These are phyloP conservation scores for Rhizomucor pusillus DNA, from an alignment of 371 early-diverging fungal species.

Conservation along the genomic window DNA sequence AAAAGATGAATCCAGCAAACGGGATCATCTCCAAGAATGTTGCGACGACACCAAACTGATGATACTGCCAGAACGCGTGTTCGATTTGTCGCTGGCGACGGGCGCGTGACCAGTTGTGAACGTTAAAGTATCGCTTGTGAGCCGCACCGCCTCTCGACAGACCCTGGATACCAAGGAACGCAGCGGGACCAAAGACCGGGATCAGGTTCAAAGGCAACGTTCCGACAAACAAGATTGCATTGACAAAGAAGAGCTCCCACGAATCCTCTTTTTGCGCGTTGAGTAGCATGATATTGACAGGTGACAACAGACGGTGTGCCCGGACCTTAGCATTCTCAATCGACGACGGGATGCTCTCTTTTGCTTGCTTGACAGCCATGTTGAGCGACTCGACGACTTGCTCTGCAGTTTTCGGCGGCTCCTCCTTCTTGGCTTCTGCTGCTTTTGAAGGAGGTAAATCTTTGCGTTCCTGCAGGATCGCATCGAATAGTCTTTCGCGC, in stretches of 20 bases:
- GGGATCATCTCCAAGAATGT: slow-evolving; percentile 42
- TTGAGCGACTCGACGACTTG: no score
- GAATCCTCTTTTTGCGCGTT: slow-evolving; percentile 24
- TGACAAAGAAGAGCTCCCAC: slow-evolving; percentile 21
- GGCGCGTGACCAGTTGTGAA: slow-evolving; percentile 25
- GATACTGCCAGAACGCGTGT: slow-evolving; percentile 31
- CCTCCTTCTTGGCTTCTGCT: slow-evolving; percentile 5
- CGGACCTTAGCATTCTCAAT: slow-evolving; percentile 5
- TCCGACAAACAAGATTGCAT: slow-evolving; percentile 25
- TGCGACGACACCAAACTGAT: slow-evolving; percentile 40
- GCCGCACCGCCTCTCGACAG: slow-evolving; percentile 28
- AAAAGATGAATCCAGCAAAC: slow-evolving; percentile 38
- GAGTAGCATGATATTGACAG: slow-evolving; percentile 26
- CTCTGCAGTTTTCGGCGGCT: neutral
- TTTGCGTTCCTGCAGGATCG: slow-evolving; percentile 24
- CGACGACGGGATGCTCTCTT: no score
- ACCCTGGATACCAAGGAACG: slow-evolving; percentile 33
- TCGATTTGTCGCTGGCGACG: slow-evolving; percentile 33
- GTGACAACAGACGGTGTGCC: slow-evolving; percentile 24
- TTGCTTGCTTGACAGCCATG: no score
- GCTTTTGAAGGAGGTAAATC: slow-evolving; percentile 14
- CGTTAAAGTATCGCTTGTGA: slow-evolving; percentile 36
- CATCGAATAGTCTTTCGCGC: slow-evolving; percentile 34
- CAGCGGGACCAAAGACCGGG: slow-evolving; percentile 30
- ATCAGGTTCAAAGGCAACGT: slow-evolving; percentile 35